A percentile compares a stretch with the other conserved stretches of the same genome.
Conservation (phyloP, 2,329 filamentous ascomycete species). For the Trichoderma sp. region DNA sequence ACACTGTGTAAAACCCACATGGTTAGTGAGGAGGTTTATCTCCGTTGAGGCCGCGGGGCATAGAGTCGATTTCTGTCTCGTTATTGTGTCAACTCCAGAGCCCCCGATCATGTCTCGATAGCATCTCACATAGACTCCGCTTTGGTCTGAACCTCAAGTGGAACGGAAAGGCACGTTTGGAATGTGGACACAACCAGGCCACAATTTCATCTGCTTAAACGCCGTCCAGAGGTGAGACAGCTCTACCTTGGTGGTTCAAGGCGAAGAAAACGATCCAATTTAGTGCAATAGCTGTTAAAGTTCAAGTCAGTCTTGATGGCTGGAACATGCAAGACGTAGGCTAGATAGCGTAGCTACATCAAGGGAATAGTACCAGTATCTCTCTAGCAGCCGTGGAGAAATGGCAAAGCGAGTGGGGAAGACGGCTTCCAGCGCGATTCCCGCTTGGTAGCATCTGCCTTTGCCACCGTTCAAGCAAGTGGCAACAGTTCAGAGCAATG, state of each 20-base stretch:
- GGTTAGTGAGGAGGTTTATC: not conserved
- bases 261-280: constrained; percentile 3
- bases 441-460: not conserved
- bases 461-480: not conserved
- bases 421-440: not conserved
- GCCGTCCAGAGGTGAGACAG: constrained; percentile 38
- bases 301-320: constrained; percentile 23
- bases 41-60: not conserved
- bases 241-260: constrained; percentile 30
- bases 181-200: constrained; percentile 27
- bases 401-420: not conserved
- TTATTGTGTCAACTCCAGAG: constrained; percentile 8
- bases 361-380: not conserved
- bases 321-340: constrained; percentile 9
- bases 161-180: constrained; percentile 27
- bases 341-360: not conserved
- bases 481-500: not conserved
- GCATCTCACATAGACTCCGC: constrained; percentile 6
- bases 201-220: constrained; percentile 36
- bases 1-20: constrained; percentile 1
- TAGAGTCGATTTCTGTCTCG: not conserved
- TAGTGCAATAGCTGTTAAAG: constrained; percentile 15
- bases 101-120: not conserved
- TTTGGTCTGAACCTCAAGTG: constrained; percentile 13
- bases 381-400: not conserved